Conservation (phyloP, 225 moss, liverwort and hornwort genomes). For the Ulota crispa region DNA sequence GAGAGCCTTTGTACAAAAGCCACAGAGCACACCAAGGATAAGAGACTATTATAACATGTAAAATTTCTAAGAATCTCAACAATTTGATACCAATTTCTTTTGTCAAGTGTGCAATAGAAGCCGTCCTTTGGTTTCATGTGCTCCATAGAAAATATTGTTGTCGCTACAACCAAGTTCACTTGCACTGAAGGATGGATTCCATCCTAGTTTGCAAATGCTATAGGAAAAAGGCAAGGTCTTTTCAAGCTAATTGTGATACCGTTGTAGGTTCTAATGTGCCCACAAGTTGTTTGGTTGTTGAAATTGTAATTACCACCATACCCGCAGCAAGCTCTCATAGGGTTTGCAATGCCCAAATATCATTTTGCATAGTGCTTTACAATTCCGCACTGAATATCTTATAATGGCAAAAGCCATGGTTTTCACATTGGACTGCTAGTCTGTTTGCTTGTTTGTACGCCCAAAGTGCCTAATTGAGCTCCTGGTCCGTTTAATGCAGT, state of each 20-base stretch:
- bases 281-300: slow-evolving; percentile 39
- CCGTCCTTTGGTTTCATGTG: slow-evolving; percentile 36
- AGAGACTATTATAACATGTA: background rate
- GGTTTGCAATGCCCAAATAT: slow-evolving; percentile 18
- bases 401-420: too few relatives aligned
- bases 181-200: slow-evolving; percentile 36
- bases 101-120: slow-evolving; percentile 32
- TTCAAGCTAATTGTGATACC: slow-evolving; percentile 22
- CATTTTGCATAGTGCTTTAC: background rate
- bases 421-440: too few relatives aligned
- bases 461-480: too few relatives aligned
- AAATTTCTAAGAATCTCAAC: background rate
- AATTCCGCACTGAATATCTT: background rate
- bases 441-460: too few relatives aligned
- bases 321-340: slow-evolving; percentile 41
- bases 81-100: slow-evolving; percentile 34
- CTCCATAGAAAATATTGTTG: slow-evolving; percentile 28
- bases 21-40: background rate
- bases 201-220: slow-evolving; percentile 41
- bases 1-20: background rate
- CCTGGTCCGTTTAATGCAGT: too few relatives aligned
- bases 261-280: slow-evolving; percentile 23
- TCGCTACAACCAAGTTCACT: slow-evolving; percentile 31
- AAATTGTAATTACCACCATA: slow-evolving; percentile 46
- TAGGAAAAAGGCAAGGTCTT: slow-evolving; percentile 30